These are phyloP conservation scores for Saccharomyces hybrid DNA, from an alignment of 1,139 yeast species.

Conservation along the genomic window DNA sequence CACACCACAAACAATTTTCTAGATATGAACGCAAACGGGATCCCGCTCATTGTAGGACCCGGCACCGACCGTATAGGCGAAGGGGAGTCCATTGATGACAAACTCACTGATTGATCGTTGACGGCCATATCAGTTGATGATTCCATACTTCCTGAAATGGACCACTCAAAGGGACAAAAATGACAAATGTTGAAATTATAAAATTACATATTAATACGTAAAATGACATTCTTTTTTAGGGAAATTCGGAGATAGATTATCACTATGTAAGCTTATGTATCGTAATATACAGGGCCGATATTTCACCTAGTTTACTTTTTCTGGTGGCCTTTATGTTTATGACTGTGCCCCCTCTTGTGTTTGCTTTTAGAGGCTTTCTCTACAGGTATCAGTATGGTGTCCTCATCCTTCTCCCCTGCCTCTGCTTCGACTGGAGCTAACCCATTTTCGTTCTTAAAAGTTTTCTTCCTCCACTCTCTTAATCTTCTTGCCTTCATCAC, in stretches of 20 bases:
- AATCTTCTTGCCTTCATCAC: slow-evolving; percentile 75
- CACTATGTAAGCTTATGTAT: neutral
- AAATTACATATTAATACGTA: neutral
- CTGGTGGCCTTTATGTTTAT: slow-evolving; percentile 2
- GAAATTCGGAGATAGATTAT: neutral
- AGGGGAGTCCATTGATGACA: neutral
- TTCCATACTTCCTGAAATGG: neutral
- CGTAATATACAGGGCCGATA: neutral
- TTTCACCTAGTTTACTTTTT: neutral
- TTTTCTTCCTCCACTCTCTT: slow-evolving; percentile 84
- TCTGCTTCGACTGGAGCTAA: slow-evolving; percentile 29
- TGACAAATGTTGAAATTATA: neutral
- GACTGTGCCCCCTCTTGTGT: slow-evolving; percentile 2
- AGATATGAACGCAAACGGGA: neutral
- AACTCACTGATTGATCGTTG: neutral
- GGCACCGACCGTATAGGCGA: neutral
- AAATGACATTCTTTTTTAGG: neutral
- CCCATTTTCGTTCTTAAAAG: slow-evolving; percentile 61
- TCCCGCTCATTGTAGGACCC: neutral
- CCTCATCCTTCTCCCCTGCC: neutral
- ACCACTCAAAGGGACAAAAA: neutral
- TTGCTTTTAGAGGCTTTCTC: slow-evolving; percentile 1
- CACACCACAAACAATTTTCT: neutral
- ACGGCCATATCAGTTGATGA: neutral
- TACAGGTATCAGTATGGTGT: slow-evolving; percentile 1